Evolutionary conservation across 2,329 filamentous ascomycete genomes (phyloP).

Genomic region (Pseudogymnoascus sp.): DNA sequence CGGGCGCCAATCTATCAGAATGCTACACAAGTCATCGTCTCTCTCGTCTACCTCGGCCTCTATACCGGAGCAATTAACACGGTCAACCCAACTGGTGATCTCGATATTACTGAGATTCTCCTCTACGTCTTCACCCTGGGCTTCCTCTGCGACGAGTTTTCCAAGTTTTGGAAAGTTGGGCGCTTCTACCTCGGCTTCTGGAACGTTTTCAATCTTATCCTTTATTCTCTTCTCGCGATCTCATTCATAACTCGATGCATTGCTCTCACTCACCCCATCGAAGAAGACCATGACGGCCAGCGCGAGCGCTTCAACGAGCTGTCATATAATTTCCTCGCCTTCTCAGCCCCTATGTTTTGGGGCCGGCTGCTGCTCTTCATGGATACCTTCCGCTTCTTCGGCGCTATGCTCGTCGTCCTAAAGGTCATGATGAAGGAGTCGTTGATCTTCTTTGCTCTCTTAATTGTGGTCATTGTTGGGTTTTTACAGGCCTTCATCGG

Average conservation of each 20-base stretch:
- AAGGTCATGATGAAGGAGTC: constrained; percentile 94
- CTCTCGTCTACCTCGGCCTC: constrained; percentile 70
- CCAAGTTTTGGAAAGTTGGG: constrained; percentile 92
- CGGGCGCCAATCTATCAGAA: constrained; percentile 90
- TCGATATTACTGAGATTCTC: constrained; percentile 75
- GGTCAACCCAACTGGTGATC: constrained; percentile 73
- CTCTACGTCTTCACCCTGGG: constrained; percentile 88
- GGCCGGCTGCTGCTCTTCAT: constrained; percentile 84
- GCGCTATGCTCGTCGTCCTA: constrained; percentile 93
- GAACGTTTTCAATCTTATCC: constrained; percentile 84
- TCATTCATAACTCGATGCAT: constrained; percentile 74
- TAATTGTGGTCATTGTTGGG: constrained; percentile 72
- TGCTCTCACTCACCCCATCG: constrained; percentile 55
- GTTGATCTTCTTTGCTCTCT: constrained; percentile 89
- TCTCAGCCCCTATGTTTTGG: constrained; percentile 96
- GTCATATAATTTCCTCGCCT: constrained; percentile 90
- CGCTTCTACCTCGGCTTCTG: constrained; percentile 89
- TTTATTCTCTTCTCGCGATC: constrained; percentile 70
- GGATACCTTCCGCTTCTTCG: constrained; percentile 91
- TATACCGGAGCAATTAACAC: constrained; percentile 93
- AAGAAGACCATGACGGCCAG: constrained; percentile 36
- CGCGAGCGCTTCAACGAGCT: constrained; percentile 64
- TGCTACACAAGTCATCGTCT: constrained; percentile 74
- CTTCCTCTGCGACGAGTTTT: constrained; percentile 78
- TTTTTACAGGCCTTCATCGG: constrained; percentile 95